Base-by-base conservation (phyloP, 1,284 basidiomycete genomes). In the Vanrija humicola region DNA sequence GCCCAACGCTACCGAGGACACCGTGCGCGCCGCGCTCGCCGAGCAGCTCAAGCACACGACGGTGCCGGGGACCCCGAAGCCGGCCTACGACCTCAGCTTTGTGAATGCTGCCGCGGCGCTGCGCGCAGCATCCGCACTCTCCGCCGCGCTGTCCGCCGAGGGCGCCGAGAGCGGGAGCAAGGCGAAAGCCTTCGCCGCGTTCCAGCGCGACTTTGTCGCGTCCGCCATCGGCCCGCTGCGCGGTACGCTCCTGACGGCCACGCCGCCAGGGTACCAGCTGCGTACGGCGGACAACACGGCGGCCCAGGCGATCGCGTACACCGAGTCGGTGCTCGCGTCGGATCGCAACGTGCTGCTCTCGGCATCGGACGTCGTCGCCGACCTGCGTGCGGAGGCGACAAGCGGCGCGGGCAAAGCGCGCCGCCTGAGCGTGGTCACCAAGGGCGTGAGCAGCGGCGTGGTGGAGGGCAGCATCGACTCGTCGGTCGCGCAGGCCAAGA, bases 401-500 rank as follows among this genome's bases (percentile, higher is more conserved):
- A 52, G 61, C 18, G 67, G 63, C 9, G 61, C 65, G 2, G 55
- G 43, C n/a, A 63, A 64, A 43, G 69, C 70, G 5, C 60, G 60
- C 28, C 61, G 69, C 45, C 40, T 61, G 16, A 68, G 66, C 40
- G 69, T 72, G 5, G 62, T 66, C 23, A 65, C 55, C 23, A 52
- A 63, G 18, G 69, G 65, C 1, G 68, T 73, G 46, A 64, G 64
- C 3, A 65, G 67, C 38, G 73, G 72, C 3, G 69, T 73, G 3
- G 79, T 83, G 52, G 79, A 80, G 46, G 80, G 86, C 7, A 72
- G 74, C 10, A 66, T 78, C 8, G 53, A 66, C 19, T 73, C 78
- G 34, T 83, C 84, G 1, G 60, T 89, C 47, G 71, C 74, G 16
- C 69, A 74, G 26, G 81, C 83, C 1, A 75, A 78, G 53, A 77